Evolutionary conservation across 2,329 filamentous ascomycete species (phyloP).

Genomic region (Phyllosticta capitalensis): DNA sequence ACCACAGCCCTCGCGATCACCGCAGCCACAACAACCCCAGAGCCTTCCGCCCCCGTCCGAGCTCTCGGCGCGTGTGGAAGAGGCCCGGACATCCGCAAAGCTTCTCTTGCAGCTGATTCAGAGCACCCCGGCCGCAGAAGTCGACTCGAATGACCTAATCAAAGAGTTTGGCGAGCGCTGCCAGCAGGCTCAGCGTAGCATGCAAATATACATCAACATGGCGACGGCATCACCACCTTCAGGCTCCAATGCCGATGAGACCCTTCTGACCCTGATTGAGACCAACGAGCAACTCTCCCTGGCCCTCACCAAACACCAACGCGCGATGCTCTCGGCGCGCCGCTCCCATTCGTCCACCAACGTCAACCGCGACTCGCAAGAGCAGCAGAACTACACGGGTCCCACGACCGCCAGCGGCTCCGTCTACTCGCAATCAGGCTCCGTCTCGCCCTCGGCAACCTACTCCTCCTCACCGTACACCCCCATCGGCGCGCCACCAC

Average conservation of each 20-base stretch:
- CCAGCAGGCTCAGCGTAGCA: constrained; percentile 65
- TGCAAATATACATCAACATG: constrained; percentile 77
- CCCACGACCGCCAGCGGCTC: constrained; percentile 4
- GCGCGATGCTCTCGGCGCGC: constrained; percentile 57
- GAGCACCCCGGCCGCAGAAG: constrained; percentile 66
- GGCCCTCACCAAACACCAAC: constrained; percentile 74
- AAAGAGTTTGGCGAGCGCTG: constrained; percentile 88
- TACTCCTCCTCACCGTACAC: constrained; percentile 1
- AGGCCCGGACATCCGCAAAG: constrained; percentile 82
- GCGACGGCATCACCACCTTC: neutral
- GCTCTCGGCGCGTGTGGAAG: constrained; percentile 73
- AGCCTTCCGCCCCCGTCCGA: constrained; percentile 59
- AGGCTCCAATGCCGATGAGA: constrained; percentile 72
- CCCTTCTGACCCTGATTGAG: constrained; percentile 86
- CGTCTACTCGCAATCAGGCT: neutral
- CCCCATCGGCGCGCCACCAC: neutral
- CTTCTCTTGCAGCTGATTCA: constrained; percentile 87
- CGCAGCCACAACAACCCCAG: constrained; percentile 3
- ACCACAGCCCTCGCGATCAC: constrained; percentile 7
- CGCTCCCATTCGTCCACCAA: constrained; percentile 22
- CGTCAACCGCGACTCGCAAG: neutral
- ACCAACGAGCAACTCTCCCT: constrained; percentile 85
- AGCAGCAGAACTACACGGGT: constrained; percentile 10
- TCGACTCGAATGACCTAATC: constrained; percentile 77
- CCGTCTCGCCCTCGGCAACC: neutral